Conservation (phyloP, 1,139 yeast species). For the Kodamaea fungicola region DNA sequence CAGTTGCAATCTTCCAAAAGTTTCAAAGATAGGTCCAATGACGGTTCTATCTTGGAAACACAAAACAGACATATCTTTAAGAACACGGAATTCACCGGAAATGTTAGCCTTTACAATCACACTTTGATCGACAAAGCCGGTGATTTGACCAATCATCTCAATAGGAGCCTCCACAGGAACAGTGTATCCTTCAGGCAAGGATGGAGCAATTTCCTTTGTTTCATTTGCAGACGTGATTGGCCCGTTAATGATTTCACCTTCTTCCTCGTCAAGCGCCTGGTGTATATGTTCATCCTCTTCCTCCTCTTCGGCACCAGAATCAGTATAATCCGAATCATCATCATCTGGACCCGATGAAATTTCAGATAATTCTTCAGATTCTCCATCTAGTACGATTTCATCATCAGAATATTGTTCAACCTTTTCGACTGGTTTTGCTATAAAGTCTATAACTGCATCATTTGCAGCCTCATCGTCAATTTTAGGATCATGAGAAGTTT, state of each 20-base stretch:
- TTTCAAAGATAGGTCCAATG: constrained; percentile 84
- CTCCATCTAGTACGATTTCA: constrained; percentile 17
- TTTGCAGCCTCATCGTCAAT: not conserved
- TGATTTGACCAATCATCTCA: constrained; percentile 69
- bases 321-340: constrained; percentile 19
- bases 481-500: too few relatives aligned
- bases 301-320: constrained; percentile 18
- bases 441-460: constrained; percentile 4
- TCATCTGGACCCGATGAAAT: constrained; percentile 18
- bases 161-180: constrained; percentile 62
- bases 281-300: constrained; percentile 11
- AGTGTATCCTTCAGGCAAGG: constrained; percentile 62
- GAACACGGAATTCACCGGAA: constrained; percentile 82
- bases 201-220: constrained; percentile 63
- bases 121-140: constrained; percentile 67
- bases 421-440: constrained; percentile 10
- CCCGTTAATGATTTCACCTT: constrained; percentile 38
- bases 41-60: constrained; percentile 71
- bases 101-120: constrained; percentile 68
- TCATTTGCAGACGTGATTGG: constrained; percentile 84
- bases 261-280: constrained; percentile 38
- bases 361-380: constrained; percentile 18
- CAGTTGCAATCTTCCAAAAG: constrained; percentile 83
- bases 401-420: constrained; percentile 18
- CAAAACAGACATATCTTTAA: constrained; percentile 77